Evolutionary conservation across 768 basidiomycete species (phyloP), one percentile per base, ranked within the genome.

Genomic region (Boletus subcaerulescens): DNA sequence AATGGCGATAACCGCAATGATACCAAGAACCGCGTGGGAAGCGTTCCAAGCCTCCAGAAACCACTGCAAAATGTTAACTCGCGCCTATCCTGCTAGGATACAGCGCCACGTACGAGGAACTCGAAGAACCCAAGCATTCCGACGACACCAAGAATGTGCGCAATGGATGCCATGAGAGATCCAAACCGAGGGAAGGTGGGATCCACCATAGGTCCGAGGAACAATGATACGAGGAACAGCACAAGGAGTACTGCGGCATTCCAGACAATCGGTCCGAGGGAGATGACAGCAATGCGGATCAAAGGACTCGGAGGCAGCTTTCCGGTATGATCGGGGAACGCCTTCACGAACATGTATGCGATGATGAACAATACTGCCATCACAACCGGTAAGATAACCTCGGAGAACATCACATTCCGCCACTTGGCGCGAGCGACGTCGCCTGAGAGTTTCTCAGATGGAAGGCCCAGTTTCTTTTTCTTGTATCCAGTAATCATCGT

Each of bases 401-500:
- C 92, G 3, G 91, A 89, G 61, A 92, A 81, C 53, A 96, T 73
- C 56, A 96, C 92, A 11, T 93, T 87, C 46, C 90, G 86, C 93
- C 93, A 96, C 38, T 84, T 83, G 11, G 95, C 97, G 44, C 96
- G 86, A 18, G 97, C 96, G 35, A 93, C 88, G 68, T 98, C 97
- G 49, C 89, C 89, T 6, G 95, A 95, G 26, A 98, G 80, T 73
- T 97, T 98, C 73, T 98, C 96, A 0, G 95, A 98, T 2, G 97
- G 97, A 66, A 93, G 89, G 20, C 97, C 97, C 7, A 99, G 84
- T 61, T 85, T 85, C 81, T 98, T 98, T 78, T 91, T 92, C 83
- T 98, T 98, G 84, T 94, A 99, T n/a, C 97, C 97, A 17, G 97
- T 99, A 68, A 99, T 96, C 84, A 93, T 89, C 17, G 97, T 99